Evolutionary conservation across 495 filamentous ascomycete genomes (phyloP), one percentile per base, ranked within the genome.

Genomic region (Pseudomonodictys pantanalensis): DNA sequence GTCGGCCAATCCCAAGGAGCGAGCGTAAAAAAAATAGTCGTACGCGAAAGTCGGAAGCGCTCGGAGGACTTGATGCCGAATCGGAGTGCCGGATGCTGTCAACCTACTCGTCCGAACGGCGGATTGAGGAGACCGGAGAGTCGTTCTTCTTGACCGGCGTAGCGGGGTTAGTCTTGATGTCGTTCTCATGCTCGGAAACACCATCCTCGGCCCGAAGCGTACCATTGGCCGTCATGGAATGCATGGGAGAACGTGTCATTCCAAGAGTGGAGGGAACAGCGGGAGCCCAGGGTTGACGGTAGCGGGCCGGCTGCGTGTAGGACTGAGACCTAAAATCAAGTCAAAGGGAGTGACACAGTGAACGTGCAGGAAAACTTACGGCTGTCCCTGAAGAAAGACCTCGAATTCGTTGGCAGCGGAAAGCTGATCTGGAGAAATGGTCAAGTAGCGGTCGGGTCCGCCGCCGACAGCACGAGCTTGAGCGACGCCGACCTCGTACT

Each of bases 401-500:
- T 69, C 66, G 39, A 69, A 69, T 41, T 69, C 66, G 25, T 69
- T 67, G 22, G 63, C 55, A 39, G 52, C 47, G 41, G 46, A 46
- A 47, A 64, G 60, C 9, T 61, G 30, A 22, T 53, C 60, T 15
- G 65, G 59, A 25, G 65, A 64, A n/a, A 68, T 50, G 28, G 48
- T 49, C 11, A 64, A 18, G 52, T 56, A 60, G 11, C 65, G 55
- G 22, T 68, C 60, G 8, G 60, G 76, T 25, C 38, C 38, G 12
- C 70, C 74, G 44, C 79, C 72, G 38, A 78, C 28, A 12, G 46
- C 54, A 4, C 56, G 78, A 72, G 42, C 80, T 74, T 33, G 78
- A 75, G 63, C 70, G 11, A 77, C 76, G 15, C 74, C 77, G 44
- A 78, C 81, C 64, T 96, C 96, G 71, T 97, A 97, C 75, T 98